Base-by-base conservation (phyloP, 805 yeast genomes). In the Saturnispora sanitii region DNA sequence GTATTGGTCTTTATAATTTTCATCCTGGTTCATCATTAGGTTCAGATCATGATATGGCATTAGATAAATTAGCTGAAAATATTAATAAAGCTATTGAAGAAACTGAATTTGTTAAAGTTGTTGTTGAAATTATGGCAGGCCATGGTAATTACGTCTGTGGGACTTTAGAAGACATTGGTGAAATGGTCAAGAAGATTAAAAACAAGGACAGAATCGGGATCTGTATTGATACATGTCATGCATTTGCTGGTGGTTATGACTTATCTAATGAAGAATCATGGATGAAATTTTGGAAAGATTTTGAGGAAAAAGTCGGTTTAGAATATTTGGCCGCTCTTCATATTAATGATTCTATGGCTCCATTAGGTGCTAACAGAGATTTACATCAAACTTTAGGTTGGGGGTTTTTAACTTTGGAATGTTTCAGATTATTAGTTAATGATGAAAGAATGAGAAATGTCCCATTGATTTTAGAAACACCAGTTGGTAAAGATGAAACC, bases 51-150 rank as follows among this genome's bases (percentile, higher is more conserved):
- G 55, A 60, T 4, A 72, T 66, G 16, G 86, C 94, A 1, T 61
- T 88, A 29, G 62, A 61, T 39, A 74, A 77, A 43, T 65, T 92
- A 48, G 97, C 97, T 0, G 66, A 68, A 19, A 81, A 82, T 49
- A 79, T 92, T 47, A 90, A 92, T 58, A 68, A 63, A 35, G 96
- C 95, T 4, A 79, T 83, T 37, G 60, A 61, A 20, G 77, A 75
- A 42, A 92, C 98, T 0, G 52, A 63, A 6, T 80, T 76, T 55
- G 97, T 92, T 25, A 88, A 81, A 53, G 78, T 92, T 33, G 94
- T 92, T 11, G 69, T 92, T 44, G 98, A 92, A 55, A 92, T 90
- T 55, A 92, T 92, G 98, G 96, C 98, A 2, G 98, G 98, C 8
- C 94, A 86, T 51, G 96, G 95, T 3, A 81, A 83, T 46, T 70